Evolutionary conservation across 129 eudicot species (phyloP), one percentile per base, ranked within the genome.

Genomic region (Gnaphalium uliginosum): DNA sequence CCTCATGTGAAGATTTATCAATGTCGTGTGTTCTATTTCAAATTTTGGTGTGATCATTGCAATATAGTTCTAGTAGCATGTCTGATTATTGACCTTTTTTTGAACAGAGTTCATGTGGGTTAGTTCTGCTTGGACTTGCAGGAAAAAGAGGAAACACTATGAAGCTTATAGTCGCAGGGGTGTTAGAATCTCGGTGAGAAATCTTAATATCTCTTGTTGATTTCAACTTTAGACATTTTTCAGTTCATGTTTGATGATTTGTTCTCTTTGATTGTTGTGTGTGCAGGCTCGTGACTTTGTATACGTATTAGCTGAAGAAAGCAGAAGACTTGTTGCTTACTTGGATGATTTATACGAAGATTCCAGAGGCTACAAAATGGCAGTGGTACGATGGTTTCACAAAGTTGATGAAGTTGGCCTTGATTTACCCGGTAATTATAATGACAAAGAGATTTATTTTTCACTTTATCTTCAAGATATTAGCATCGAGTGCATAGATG

Each of bases 361-460:
- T 76, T 73, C 83, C 43, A 83, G 72, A 83, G 96, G 97, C 77
- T 82, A 82, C 83, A 90, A 84, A 83, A 84, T 81, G 89, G 98
- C 90, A 76, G 96, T 90, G 88, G 98, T 93, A 80, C 96, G 83
- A 72, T 93, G 97, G 98, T 93, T 93, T 88, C 98, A 93, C 90
- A 93, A 87, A 90, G 79, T 90, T 86, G 98, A 93, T 79, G 98
- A 93, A 81, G 84, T 90, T 93, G 88, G 88, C 85, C 87, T 81
- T 83, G 86, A 71, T 85, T 87, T 84, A 84, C 96, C 87, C 85
- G 84, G 69, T 73, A 85, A 58, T 51, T 81, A 79, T 81, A 80
- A 89, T 84, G 87, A 85, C 83, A 83, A 86, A 86, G 97, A 93
- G 86, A 84, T 90, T 86, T 88, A 88, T 84, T 88, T 83, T 90